Evolutionary conservation across 1,139 yeast genomes (phyloP), one percentile per base, ranked within the genome.

Genomic region (Hansenula lynferdii): DNA sequence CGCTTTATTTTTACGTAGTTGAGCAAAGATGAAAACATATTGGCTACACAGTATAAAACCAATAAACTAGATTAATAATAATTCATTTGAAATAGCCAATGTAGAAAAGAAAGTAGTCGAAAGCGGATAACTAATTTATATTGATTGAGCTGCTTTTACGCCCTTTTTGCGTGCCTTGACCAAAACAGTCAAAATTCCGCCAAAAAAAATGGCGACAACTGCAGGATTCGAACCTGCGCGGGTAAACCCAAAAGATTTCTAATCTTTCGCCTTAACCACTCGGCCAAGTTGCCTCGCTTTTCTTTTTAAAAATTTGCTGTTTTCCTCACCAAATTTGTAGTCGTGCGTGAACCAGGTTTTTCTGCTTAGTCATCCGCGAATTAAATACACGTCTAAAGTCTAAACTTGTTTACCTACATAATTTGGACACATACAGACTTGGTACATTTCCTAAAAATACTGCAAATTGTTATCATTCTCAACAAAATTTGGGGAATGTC

Each of bases 1-100:
- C 87, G 38, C 70, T 92, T 53, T 84, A 85, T 54, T 69, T 64
- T 42, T 78, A 77, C 49, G 84, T 95, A 8, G 70, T 85, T 28
- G 98, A 92, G 61, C 76, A 73, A 47, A 73, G 95, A 53, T 89
- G 31, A 28, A n/a, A n/a, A n/a, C n/a, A n/a, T n/a, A n/a, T n/a
- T n/a, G 23, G 10, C 23, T 21, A 21, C 23, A 12, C 25, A 23
- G 10, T 5, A 23, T 23, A n/a, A n/a, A n/a, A n/a, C n/a, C n/a
- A n/a, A n/a, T n/a, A n/a, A n/a, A n/a, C n/a, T n/a, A n/a, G n/a
- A n/a, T n/a, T n/a, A n/a, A n/a, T n/a, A n/a, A n/a, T n/a, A n/a
- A n/a, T n/a, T n/a, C n/a, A n/a, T n/a, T n/a, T n/a, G n/a, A n/a
- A n/a, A n/a, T n/a, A n/a, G n/a, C 22, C 6, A 20, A 20, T 6